Evolutionary conservation across 73 alveolate genomes (phyloP).

Genomic region (Blepharisma stoltei): DNA sequence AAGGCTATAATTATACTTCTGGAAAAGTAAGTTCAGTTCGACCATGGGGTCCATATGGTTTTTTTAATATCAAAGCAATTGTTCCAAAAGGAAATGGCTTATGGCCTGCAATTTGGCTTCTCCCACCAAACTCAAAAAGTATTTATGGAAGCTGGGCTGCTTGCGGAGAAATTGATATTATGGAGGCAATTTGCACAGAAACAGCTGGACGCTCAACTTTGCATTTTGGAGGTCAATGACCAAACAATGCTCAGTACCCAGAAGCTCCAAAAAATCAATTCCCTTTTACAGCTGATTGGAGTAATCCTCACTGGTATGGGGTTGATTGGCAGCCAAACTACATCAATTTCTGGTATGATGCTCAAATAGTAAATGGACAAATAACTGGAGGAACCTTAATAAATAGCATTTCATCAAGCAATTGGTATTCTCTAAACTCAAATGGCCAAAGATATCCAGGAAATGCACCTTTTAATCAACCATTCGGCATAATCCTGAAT

Average conservation of each 20-base stretch:
- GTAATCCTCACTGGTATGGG: constrained; percentile 23
- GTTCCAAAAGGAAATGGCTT: constrained; percentile 33
- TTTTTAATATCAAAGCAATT: constrained; percentile 1
- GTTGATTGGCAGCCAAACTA: constrained; percentile 20
- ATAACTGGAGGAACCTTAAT: constrained; percentile 18
- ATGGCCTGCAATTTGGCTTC: constrained; percentile 36
- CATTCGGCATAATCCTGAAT: background rate
- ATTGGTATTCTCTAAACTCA: constrained; percentile 12
- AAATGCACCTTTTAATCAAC: background rate
- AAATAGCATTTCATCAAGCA: background rate
- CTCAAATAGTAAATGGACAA: constrained; percentile 24
- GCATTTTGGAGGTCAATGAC: constrained; percentile 33
- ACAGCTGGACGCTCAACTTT: background rate
- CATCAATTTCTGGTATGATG: constrained; percentile 30
- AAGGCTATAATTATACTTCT: constrained; percentile 27
- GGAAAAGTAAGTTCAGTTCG: constrained; percentile 17
- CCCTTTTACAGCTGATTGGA: constrained; percentile 27
- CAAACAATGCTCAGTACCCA: background rate
- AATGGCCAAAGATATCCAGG: constrained; percentile 2
- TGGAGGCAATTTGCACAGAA: constrained; percentile 14
- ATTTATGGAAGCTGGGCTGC: constrained; percentile 37
- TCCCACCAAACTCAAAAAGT: background rate
- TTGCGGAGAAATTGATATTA: constrained; percentile 33
- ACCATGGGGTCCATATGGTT: constrained; percentile 32
- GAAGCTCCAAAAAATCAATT: background rate